phyloP scores from a whole-genome alignment of 306 rosid genomes.

The Prunus mume region DNA sequence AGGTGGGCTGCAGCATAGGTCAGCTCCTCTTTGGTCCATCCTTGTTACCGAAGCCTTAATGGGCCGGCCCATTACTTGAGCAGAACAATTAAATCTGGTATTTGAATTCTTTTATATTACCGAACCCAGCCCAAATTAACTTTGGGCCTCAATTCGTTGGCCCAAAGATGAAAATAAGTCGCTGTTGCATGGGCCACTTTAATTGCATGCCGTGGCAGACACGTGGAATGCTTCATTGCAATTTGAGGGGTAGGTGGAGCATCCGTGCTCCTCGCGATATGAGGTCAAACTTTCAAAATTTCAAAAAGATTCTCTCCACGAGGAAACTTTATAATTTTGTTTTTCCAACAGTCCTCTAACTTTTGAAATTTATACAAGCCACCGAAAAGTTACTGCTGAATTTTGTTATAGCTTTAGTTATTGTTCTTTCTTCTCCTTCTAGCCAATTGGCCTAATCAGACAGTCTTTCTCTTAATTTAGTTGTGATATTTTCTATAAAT shows the following conservation, averaged over 20 bases:
- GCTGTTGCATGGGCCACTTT: neutral
- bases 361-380: neutral
- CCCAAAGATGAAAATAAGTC: neutral
- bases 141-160: neutral
- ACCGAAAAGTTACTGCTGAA: neutral
- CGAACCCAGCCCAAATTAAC: neutral
- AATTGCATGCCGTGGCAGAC: neutral
- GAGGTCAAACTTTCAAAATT: slow-evolving; percentile 28
- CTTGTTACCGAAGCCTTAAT: no score
- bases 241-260: neutral
- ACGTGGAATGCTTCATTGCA: neutral
- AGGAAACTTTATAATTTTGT: slow-evolving; percentile 12
- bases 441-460: neutral
- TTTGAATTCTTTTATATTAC: no score
- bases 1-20: no score
- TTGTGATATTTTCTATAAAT: no score
- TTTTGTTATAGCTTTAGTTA: neutral
- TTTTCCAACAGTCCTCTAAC: neutral
- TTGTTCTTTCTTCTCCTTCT: neutral
- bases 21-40: no score
- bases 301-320: slow-evolving; percentile 42
- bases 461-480: neutral
- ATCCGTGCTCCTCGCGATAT: neutral
- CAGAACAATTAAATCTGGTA: no score
- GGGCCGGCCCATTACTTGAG: no score